These are phyloP conservation scores for Diaporthe velutina DNA, from an alignment of 2,329 filamentous ascomycete genomes.

Conservation along the genomic window DNA sequence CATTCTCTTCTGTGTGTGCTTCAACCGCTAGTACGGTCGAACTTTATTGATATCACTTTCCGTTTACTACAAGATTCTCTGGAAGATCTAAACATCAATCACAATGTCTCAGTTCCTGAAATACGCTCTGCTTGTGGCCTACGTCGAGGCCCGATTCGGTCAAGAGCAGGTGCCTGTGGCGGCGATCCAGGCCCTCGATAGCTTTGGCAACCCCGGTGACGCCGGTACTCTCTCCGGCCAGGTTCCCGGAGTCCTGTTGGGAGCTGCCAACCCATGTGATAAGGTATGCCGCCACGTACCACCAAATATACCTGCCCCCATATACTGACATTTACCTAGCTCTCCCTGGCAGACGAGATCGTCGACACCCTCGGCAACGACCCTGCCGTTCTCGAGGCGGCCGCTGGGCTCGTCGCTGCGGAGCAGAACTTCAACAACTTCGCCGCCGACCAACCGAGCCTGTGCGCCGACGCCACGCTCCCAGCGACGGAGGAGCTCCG, in stretches of 20 bases:
- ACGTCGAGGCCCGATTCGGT: constrained; percentile 67
- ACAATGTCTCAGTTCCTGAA: constrained; percentile 44
- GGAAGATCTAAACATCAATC: constrained; percentile 23
- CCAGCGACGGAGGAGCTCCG: constrained; percentile 71
- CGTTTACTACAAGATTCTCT: constrained; percentile 4
- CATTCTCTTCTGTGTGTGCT: constrained; percentile 33
- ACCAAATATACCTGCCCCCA: constrained; percentile 36
- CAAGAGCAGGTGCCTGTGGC: constrained; percentile 72
- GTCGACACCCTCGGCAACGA: constrained; percentile 71
- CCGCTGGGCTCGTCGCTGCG: constrained; percentile 72
- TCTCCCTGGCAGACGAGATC: constrained; percentile 74
- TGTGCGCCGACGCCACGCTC: constrained; percentile 72
- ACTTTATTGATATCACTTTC: constrained; percentile 13
- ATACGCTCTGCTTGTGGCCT: constrained; percentile 52
- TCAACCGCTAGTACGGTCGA: constrained; percentile 36
- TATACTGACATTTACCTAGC: constrained; percentile 52
- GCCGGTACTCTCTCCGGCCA: constrained; percentile 73
- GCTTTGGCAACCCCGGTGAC: constrained; percentile 68
- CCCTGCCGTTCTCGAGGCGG: constrained; percentile 71
- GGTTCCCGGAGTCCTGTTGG: constrained; percentile 72
- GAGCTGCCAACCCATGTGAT: constrained; percentile 72
- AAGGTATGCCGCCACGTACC: constrained; percentile 57
- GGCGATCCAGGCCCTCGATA: constrained; percentile 64
- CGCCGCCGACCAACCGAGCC: constrained; percentile 65
- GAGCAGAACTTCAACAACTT: constrained; percentile 81